Evolutionary conservation across 768 basidiomycete species (phyloP).

Genomic region (Sarcodon sp.): DNA sequence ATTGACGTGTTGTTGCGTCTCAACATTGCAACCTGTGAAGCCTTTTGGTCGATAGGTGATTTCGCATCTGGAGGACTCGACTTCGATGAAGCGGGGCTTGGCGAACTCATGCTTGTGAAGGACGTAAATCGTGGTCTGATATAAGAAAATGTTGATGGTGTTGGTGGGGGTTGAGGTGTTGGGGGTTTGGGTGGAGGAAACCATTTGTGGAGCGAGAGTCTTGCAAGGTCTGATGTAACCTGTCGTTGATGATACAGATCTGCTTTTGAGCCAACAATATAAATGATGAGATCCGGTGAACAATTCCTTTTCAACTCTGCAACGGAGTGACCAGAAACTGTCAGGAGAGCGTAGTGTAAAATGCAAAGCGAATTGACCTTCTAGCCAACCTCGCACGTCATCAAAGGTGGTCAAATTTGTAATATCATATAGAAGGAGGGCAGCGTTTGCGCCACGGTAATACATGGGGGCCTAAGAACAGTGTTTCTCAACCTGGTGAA

Average conservation of each 20-base stretch:
- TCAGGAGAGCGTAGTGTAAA: neutral
- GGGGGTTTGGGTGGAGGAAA: slow-evolving; percentile 70
- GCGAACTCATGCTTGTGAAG: slow-evolving; percentile 53
- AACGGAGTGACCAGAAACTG: slow-evolving; percentile 3
- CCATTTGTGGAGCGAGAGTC: slow-evolving; percentile 78
- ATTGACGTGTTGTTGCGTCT: slow-evolving; percentile 19
- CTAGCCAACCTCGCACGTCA: slow-evolving; percentile 85
- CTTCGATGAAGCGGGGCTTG: slow-evolving; percentile 32
- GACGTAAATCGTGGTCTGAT: slow-evolving; percentile 73
- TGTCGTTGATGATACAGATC: slow-evolving; percentile 62
- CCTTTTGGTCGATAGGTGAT: slow-evolving; percentile 45
- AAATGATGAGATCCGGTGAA: slow-evolving; percentile 79
- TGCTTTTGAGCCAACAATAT: slow-evolving; percentile 91
- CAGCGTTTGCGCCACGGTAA: slow-evolving; percentile 92
- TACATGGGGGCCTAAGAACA: slow-evolving; percentile 78
- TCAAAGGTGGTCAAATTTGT: slow-evolving; percentile 83
- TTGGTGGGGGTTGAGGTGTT: slow-evolving; percentile 48
- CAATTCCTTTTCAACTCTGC: slow-evolving; percentile 86
- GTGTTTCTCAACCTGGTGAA: slow-evolving; percentile 6
- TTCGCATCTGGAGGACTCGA: slow-evolving; percentile 38
- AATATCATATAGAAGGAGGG: slow-evolving; percentile 90
- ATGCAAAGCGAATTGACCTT: slow-evolving; percentile 36
- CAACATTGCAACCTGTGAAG: slow-evolving; percentile 34
- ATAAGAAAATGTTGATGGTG: slow-evolving; percentile 55
- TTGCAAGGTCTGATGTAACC: slow-evolving; percentile 71